Conservation (phyloP, 2,329 filamentous ascomycete genomes). For the Hymenoscyphus fraxineus region DNA sequence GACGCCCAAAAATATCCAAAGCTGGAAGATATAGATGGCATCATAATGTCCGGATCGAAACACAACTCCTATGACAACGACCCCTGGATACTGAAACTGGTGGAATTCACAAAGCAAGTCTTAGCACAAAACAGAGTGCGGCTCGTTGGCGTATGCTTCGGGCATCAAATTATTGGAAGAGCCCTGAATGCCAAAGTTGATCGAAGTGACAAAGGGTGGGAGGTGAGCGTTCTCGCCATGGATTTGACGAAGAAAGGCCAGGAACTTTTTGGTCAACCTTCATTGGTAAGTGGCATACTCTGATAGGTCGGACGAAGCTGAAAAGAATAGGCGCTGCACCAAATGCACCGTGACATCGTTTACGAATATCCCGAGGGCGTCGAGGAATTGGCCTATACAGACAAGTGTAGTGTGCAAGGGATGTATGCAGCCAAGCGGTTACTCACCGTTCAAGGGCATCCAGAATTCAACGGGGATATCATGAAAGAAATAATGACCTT, state of each 20-base stretch:
- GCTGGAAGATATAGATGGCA: slow-evolving; percentile 71
- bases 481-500: slow-evolving; percentile 63
- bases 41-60: slow-evolving; percentile 75
- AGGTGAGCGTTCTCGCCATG: slow-evolving; percentile 70
- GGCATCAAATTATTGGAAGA: slow-evolving; percentile 78
- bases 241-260: slow-evolving; percentile 66
- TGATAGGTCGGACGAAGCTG: neutral
- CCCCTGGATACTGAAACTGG: slow-evolving; percentile 72
- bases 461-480: slow-evolving; percentile 74
- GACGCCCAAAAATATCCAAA: slow-evolving; percentile 65
- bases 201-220: slow-evolving; percentile 69
- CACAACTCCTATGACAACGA: slow-evolving; percentile 70
- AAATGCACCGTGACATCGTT: slow-evolving; percentile 84
- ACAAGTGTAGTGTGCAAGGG: slow-evolving; percentile 69
- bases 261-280: slow-evolving; percentile 65
- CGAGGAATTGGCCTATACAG: slow-evolving; percentile 60
- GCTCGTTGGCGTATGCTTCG: slow-evolving; percentile 81
- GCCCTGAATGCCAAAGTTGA: slow-evolving; percentile 66
- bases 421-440: slow-evolving; percentile 66
- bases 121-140: slow-evolving; percentile 60
- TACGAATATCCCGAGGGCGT: slow-evolving; percentile 58
- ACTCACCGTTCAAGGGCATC: slow-evolving; percentile 81
- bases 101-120: slow-evolving; percentile 60
- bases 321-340: slow-evolving; percentile 59
- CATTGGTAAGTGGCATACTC: slow-evolving; percentile 41